phyloP scores from a whole-genome alignment of 2,329 filamentous ascomycete species.

The Fusarium nurragi region DNA sequence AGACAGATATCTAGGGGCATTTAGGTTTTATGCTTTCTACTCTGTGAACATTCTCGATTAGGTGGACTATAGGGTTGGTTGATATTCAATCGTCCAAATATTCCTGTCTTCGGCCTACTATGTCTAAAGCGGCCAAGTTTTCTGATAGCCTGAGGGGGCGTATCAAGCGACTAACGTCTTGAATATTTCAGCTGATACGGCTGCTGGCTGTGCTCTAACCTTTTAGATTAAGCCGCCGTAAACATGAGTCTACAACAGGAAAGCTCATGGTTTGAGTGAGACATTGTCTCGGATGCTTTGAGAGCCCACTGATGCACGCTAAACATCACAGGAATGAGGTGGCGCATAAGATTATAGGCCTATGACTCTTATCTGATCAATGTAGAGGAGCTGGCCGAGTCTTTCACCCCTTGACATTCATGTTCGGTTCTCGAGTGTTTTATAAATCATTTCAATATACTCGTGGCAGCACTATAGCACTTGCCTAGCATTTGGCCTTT shows the following conservation, averaged over 20 bases:
- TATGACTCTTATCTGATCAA: background rate
- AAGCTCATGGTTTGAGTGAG: background rate
- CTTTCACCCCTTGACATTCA: background rate
- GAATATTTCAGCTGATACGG: constrained; percentile 1
- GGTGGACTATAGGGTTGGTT: no score
- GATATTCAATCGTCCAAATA: no score
- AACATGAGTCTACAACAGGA: background rate
- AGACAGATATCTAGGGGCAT: no score
- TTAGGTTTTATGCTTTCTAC: no score
- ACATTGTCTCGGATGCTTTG: background rate
- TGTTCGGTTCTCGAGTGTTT: constrained; percentile 5
- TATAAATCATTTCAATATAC: constrained; percentile 34
- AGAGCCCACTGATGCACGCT: background rate
- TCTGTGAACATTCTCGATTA: no score
- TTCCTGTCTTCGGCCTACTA: background rate
- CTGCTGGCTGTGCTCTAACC: background rate
- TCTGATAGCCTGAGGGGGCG: no score
- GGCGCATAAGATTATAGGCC: no score
- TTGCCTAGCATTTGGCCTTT: constrained; percentile 41
- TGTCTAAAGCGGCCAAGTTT: no score
- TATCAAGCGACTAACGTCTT: background rate
- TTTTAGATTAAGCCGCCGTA: background rate
- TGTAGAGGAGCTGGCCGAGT: background rate
- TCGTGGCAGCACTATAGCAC: constrained; percentile 40
- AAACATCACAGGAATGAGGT: background rate